Conservation (phyloP, 2,329 filamentous ascomycete genomes). For the Aspergillus awamori region DNA sequence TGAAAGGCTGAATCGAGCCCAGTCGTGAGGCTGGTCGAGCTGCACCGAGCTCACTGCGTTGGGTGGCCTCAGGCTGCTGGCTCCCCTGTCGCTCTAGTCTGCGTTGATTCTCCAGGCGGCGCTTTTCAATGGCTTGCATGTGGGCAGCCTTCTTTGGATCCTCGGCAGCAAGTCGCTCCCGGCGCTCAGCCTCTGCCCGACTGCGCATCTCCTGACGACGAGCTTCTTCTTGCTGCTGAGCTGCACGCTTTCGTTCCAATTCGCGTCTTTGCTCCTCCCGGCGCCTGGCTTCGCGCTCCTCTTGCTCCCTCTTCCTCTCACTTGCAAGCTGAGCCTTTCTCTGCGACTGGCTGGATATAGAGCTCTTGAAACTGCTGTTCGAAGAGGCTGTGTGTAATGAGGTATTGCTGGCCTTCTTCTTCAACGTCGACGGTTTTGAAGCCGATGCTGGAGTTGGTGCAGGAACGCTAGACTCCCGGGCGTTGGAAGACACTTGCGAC, state of each 20-base stretch:
- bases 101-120: constrained; percentile 51
- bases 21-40: constrained; percentile 55
- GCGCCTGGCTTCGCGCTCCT: constrained; percentile 76
- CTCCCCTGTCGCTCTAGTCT: constrained; percentile 50
- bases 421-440: constrained; percentile 51
- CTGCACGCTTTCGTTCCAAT: constrained; percentile 73
- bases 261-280: constrained; percentile 82
- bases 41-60: constrained; percentile 54
- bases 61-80: constrained; percentile 42
- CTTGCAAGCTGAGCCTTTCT: constrained; percentile 74
- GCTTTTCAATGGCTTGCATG: constrained; percentile 61
- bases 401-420: constrained; percentile 68
- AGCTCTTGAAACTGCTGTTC: constrained; percentile 65
- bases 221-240: constrained; percentile 58
- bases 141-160: constrained; percentile 70
- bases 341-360: constrained; percentile 62
- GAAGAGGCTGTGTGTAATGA: constrained; percentile 61
- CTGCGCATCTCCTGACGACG: constrained; percentile 66
- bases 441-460: constrained; percentile 50
- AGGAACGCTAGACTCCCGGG: constrained; percentile 58
- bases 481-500: constrained; percentile 58
- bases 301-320: constrained; percentile 80
- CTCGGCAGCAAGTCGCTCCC: constrained; percentile 51
- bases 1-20: constrained; percentile 56
- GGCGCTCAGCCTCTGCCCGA: constrained; percentile 57